phyloP scores from a whole-genome alignment of 2,329 filamentous ascomycete genomes.

The Trichoderma aggressivum region DNA sequence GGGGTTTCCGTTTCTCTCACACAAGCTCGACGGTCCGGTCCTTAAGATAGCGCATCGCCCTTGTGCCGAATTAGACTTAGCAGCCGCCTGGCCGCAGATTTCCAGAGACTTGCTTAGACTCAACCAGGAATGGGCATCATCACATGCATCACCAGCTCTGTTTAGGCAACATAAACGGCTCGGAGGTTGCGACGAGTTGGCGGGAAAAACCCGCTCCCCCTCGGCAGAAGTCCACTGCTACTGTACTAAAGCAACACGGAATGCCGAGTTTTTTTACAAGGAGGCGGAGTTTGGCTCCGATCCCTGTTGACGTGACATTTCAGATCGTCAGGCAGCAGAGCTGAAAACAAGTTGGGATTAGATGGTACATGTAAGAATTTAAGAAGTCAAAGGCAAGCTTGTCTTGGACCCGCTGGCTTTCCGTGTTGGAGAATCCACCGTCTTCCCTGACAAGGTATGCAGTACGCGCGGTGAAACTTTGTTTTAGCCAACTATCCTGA shows the following conservation, averaged over 20 bases:
- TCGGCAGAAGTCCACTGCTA: neutral
- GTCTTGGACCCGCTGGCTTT: neutral
- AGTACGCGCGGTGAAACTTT: neutral
- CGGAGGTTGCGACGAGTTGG: neutral
- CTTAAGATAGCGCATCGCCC: neutral
- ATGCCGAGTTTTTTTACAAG: neutral
- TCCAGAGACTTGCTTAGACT: neutral
- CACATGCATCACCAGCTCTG: neutral
- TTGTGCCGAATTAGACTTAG: neutral
- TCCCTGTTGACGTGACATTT: neutral
- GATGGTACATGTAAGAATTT: neutral
- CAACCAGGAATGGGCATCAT: neutral
- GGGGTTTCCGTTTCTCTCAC: neutral
- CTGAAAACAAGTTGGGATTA: neutral
- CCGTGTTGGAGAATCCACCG: neutral
- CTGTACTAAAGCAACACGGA: neutral
- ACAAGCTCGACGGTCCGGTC: neutral
- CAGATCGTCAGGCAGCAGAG: neutral
- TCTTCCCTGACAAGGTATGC: neutral
- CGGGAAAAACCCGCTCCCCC: neutral
- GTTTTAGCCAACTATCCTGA: too few relatives aligned
- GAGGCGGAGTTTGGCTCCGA: neutral
- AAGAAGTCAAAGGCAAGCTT: neutral
- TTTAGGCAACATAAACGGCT: neutral
- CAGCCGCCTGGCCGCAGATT: neutral